Evolutionary conservation across 225 moss, liverwort and hornwort species (phyloP).

Genomic region (Asterella californica): DNA sequence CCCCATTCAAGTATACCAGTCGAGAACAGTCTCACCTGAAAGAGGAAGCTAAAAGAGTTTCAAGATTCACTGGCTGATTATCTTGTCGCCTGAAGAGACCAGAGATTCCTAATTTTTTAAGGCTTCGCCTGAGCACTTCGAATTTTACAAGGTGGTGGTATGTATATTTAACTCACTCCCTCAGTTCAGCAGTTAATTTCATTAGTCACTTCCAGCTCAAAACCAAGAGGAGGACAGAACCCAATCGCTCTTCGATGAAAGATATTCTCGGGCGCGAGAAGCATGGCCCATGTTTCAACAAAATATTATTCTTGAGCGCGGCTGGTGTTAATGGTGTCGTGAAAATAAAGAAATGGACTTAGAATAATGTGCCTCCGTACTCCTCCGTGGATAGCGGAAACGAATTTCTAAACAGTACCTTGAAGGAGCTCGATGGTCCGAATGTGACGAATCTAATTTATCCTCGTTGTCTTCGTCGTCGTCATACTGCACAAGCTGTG

Average conservation of each 20-base stretch:
- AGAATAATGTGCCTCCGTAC: neutral
- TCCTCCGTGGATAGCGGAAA: no score
- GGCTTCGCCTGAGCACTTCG: neutral
- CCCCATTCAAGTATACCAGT: no score
- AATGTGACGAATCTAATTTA: constrained; percentile 35
- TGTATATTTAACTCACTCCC: neutral
- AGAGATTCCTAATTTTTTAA: no score
- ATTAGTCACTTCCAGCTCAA: neutral
- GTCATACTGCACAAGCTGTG: constrained; percentile 43
- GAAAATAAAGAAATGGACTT: neutral
- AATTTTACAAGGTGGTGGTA: neutral
- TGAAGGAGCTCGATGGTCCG: constrained; percentile 13
- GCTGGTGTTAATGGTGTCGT: neutral
- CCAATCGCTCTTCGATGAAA: neutral
- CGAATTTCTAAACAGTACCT: constrained; percentile 20
- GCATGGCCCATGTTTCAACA: neutral
- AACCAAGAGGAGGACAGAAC: neutral
- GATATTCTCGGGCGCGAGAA: neutral
- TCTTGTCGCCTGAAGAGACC: no score
- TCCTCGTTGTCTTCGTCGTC: constrained; percentile 41
- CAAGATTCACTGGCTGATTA: no score
- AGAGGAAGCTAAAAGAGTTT: no score
- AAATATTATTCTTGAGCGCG: neutral
- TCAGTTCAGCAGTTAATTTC: neutral
- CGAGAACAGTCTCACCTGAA: no score